phyloP scores from a whole-genome alignment of 1,139 yeast genomes.

The Geotrichum carabidarum region DNA sequence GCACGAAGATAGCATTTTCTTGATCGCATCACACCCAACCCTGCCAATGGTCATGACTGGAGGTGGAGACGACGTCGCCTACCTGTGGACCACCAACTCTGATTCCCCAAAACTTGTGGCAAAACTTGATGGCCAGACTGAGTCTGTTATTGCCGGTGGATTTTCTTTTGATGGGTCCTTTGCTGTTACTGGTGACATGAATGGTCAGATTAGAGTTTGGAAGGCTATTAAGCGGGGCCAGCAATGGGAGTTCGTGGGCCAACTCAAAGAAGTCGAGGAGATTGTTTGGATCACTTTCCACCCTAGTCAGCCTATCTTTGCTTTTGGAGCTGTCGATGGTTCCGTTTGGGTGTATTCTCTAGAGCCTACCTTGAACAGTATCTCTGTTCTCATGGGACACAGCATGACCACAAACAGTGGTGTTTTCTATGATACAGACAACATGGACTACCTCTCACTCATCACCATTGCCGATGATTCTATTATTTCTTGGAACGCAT shows the following conservation, averaged over 20 bases:
- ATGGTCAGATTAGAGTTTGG: slow-evolving; percentile 75
- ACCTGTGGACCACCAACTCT: slow-evolving; percentile 85
- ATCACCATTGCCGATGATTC: slow-evolving; percentile 84
- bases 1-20: slow-evolving; percentile 79
- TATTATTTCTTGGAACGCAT: slow-evolving; percentile 85
- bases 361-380: slow-evolving; percentile 52
- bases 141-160: slow-evolving; percentile 78
- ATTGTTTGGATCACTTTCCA: slow-evolving; percentile 73
- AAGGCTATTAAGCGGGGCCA: slow-evolving; percentile 70
- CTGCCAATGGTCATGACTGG: slow-evolving; percentile 82
- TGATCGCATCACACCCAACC: slow-evolving; percentile 71
- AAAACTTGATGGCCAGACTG: slow-evolving; percentile 72
- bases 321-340: slow-evolving; percentile 92
- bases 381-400: slow-evolving; percentile 79
- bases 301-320: slow-evolving; percentile 68
- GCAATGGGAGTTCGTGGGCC: slow-evolving; percentile 67
- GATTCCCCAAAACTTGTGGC: slow-evolving; percentile 77
- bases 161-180: slow-evolving; percentile 79
- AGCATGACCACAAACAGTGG: slow-evolving; percentile 70
- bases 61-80: slow-evolving; percentile 86
- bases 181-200: slow-evolving; percentile 90
- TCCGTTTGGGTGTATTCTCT: slow-evolving; percentile 91
- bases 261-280: slow-evolving; percentile 83
- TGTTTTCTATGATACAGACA: slow-evolving; percentile 58
- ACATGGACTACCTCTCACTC: slow-evolving; percentile 56